phyloP scores from a whole-genome alignment of 2,329 filamentous ascomycete species.

The Rachicladosporium sp. region DNA sequence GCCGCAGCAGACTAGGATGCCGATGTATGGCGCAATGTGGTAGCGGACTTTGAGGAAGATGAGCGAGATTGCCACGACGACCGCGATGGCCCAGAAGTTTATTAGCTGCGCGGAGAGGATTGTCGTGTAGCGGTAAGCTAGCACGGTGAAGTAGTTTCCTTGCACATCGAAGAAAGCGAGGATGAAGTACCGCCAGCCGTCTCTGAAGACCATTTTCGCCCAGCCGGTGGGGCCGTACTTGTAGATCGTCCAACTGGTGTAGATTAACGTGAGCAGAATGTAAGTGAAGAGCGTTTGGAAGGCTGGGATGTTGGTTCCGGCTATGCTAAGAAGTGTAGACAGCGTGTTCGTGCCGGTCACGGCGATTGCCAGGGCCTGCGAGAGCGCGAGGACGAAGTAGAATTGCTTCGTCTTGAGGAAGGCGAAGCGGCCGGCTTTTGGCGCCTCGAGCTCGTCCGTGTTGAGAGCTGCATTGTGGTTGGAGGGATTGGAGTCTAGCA shows the following conservation, averaged over 20 bases:
- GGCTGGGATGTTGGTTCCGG: conserved; percentile 72
- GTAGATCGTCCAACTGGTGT: conserved; percentile 67
- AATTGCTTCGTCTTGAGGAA: conserved; percentile 81
- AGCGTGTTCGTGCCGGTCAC: conserved; percentile 92
- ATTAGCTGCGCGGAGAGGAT: conserved; percentile 87
- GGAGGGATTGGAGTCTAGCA: conserved; percentile 16
- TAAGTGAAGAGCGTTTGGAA: conserved; percentile 98
- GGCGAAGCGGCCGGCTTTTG: conserved; percentile 40
- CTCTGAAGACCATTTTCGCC: conserved; percentile 47
- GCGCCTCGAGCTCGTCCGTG: conserved; percentile 28
- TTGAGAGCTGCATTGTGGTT: conserved; percentile 22
- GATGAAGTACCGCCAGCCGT: conserved; percentile 91
- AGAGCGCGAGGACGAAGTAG: conserved; percentile 64
- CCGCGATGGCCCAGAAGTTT: conserved; percentile 97
- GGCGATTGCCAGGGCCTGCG: conserved; percentile 73
- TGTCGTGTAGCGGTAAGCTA: conserved; percentile 87
- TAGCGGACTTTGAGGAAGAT: conserved; percentile 77
- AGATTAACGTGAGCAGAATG: conserved; percentile 67
- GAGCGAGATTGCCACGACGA: conserved; percentile 79
- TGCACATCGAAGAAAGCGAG: conserved; percentile 88
- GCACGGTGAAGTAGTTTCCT: conserved; percentile 95
- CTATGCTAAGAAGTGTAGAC: conserved; percentile 55
- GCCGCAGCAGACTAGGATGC: conserved; percentile 82
- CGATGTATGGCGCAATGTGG: conserved; percentile 69
- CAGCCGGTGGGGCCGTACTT: conserved; percentile 65